Base-by-base conservation (phyloP, 768 basidiomycete species). In the Thelephora ganbajun region DNA sequence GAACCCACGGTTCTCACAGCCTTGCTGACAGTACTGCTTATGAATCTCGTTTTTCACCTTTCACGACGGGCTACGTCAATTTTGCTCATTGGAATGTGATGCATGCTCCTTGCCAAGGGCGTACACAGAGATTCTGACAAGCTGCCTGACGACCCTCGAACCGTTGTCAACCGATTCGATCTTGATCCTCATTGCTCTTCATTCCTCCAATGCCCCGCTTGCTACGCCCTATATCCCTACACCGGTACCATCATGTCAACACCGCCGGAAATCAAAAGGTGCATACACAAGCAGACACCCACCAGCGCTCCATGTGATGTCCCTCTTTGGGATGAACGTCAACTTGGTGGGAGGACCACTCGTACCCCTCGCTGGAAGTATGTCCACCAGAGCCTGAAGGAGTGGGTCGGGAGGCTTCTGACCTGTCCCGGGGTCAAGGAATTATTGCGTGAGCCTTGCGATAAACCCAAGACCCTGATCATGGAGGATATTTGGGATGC, bases 401-500 rank as follows among this genome's bases (percentile, higher is more conserved):
- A 59, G 11, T 69, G 62, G 51, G 18, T 65, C 5, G 59, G 49
- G 0, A n/a, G 54, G 2, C 33, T 69, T 19, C 45, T 61, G 7
- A 59, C 53, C 19, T 46, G 49, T 3, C 54, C 51, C 0, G 65
- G 58, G 0, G 56, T 60, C 12, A 61, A 65, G 45, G 50, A 53
- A 2, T 48, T 48, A 6, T 56, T 69, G 50, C 33, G 22, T 23
- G 35, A 42, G 11, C 13, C 11, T 23, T 48, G 47, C 11, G 41
- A 46, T 11, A 30, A 9, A 30, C 26, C 26, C 5, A 9, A 30
- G 9, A 30, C 26, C 26, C 9, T 9, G 26, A 30, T 30, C 9
- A 33, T 13, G 30, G n/a, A 12, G 1, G 63, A 66, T 43, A 58
- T 65, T 5, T 59, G 57, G 46, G 60, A 63, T 44, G 61, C 57